A percentile compares a stretch with the other conserved stretches of the same genome.
phyloP scores from a whole-genome alignment of 2,329 filamentous ascomycete genomes.

The Zasmidium angulare region DNA sequence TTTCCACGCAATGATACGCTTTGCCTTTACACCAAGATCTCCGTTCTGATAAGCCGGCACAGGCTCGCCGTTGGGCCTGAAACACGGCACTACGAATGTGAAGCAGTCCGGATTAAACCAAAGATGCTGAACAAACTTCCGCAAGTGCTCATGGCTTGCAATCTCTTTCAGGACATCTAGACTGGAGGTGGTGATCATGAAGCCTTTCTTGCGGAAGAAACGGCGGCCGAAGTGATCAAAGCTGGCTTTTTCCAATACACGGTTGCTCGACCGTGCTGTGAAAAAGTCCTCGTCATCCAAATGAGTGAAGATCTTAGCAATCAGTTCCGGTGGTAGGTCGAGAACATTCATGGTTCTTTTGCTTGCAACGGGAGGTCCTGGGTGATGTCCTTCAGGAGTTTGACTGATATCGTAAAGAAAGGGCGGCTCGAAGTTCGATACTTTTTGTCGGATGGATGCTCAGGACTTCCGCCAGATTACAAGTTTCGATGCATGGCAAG shows the following conservation, averaged over 20 bases:
- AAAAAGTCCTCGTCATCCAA: conserved; percentile 26
- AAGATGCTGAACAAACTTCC: conserved; percentile 31
- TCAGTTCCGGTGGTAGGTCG: conserved; percentile 30
- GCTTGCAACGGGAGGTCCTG: not conserved
- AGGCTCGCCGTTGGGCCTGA: too few relatives aligned
- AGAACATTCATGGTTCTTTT: conserved; percentile 15
- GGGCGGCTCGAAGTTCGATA: too few relatives aligned
- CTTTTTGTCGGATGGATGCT: too few relatives aligned
- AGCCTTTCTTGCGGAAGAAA: conserved; percentile 37
- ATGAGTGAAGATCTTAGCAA: conserved; percentile 25
- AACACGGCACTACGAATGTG: conserved; percentile 27
- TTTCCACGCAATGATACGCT: conserved; percentile 15
- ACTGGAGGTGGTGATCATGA: conserved; percentile 28
- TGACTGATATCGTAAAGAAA: too few relatives aligned
- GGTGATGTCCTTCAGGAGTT: too few relatives aligned
- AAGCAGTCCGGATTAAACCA: conserved; percentile 37
- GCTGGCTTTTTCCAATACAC: conserved; percentile 25
- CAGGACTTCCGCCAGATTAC: too few relatives aligned
- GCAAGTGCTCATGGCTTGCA: conserved; percentile 25
- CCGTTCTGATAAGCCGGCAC: too few relatives aligned
- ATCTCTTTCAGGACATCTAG: conserved; percentile 26
- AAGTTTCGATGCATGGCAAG: too few relatives aligned
- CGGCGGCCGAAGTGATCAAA: conserved; percentile 29
- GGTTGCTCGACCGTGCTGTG: conserved; percentile 20
- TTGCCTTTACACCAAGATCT: too few relatives aligned